These are phyloP conservation scores for Parachlorella kessleri DNA, from an alignment of 139 green algal species.

Conservation along the genomic window DNA sequence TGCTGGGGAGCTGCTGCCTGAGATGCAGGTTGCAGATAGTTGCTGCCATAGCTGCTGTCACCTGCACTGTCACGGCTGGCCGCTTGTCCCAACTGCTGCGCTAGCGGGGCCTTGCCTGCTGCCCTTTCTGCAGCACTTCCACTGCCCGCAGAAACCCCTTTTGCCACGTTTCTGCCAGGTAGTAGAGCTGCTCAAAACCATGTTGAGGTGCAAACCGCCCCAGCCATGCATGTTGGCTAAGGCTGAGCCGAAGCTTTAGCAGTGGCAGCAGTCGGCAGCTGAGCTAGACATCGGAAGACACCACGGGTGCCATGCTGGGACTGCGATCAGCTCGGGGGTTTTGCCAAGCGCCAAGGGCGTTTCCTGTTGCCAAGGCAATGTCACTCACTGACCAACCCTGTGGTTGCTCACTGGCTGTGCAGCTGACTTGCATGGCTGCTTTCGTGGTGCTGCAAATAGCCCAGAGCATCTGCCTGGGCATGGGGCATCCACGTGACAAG, in stretches of 20 bases:
- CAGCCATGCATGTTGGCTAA: not conserved
- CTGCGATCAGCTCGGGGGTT: not conserved
- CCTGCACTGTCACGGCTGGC: not conserved
- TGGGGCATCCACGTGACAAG: constrained; percentile 27
- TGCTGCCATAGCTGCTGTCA: no score
- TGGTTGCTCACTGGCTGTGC: not conserved
- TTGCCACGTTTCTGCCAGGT: constrained; percentile 7
- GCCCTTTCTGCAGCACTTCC: constrained; percentile 1
- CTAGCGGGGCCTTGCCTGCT: not conserved
- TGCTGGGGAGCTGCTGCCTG: no score
- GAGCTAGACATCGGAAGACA: no score
- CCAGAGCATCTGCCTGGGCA: no score
- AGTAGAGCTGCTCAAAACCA: constrained; percentile 2
- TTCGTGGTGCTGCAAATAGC: no score
- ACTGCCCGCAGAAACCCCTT: constrained; percentile 5
- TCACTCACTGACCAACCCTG: not conserved
- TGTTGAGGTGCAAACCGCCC: not conserved
- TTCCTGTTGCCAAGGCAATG: no score
- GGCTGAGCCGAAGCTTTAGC: no score
- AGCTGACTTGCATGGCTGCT: no score
- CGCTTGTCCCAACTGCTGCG: not conserved
- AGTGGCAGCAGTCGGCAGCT: no score
- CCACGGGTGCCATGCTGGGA: not conserved
- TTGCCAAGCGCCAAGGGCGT: no score
- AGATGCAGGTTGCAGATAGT: no score